These are phyloP conservation scores for Globisporangium irregulare DNA, from an alignment of 352 stramenopile genomes.

Conservation along the genomic window DNA sequence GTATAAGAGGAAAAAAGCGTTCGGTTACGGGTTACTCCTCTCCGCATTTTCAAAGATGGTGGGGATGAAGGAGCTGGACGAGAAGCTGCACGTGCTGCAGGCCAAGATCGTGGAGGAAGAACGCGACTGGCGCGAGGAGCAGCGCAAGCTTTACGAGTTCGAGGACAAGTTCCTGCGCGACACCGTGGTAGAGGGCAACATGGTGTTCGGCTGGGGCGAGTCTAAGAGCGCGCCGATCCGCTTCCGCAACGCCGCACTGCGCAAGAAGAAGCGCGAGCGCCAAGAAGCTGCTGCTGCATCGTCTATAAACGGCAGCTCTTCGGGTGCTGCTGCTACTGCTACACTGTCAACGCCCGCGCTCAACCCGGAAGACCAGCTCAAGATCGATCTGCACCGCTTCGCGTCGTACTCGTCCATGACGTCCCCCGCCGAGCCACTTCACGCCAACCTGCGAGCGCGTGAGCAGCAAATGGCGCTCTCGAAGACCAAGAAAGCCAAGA, in stretches of 20 bases:
- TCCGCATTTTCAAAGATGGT: constrained; percentile 21
- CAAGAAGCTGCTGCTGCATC: constrained; percentile 23
- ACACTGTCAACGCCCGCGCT: constrained; percentile 20
- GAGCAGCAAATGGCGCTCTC: constrained; percentile 20
- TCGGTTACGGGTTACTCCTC: no score
- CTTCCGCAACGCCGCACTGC: constrained; percentile 65
- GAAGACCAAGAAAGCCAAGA: constrained; percentile 29
- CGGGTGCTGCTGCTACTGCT: background rate
- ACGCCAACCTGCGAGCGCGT: constrained; percentile 28
- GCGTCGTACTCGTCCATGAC: constrained; percentile 68
- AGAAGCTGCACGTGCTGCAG: constrained; percentile 41
- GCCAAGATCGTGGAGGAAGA: constrained; percentile 44
- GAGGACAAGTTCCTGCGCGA: constrained; percentile 72
- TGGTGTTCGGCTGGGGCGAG: constrained; percentile 69
- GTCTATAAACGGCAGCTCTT: constrained; percentile 9
- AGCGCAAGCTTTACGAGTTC: constrained; percentile 71
- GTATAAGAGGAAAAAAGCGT: no score
- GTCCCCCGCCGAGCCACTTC: constrained; percentile 56
- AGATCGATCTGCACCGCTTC: constrained; percentile 59
- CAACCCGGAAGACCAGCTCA: constrained; percentile 49
- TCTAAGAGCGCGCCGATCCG: constrained; percentile 54
- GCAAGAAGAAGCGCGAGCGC: constrained; percentile 61
- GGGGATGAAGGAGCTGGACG: constrained; percentile 52
- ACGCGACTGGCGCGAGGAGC: constrained; percentile 54
- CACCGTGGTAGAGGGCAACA: constrained; percentile 69